A percentile compares a stretch with the other conserved stretches of the same genome.
phyloP scores from a whole-genome alignment of 108 stramenopile species.

The Nitzschia palea region DNA sequence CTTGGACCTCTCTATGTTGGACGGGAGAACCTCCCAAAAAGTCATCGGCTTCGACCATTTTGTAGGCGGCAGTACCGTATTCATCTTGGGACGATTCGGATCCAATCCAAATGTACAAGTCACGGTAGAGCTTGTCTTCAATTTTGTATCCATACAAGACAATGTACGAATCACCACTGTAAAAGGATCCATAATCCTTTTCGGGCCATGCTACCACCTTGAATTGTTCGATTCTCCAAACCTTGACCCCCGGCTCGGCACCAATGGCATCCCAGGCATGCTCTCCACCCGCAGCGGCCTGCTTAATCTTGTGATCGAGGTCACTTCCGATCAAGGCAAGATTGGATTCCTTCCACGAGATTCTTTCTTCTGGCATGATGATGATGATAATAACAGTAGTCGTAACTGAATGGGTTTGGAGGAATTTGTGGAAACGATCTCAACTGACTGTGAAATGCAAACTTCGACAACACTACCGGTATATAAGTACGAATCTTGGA shows the following conservation, averaged over 20 bases:
- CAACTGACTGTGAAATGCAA: no score
- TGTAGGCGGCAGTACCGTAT: constrained; percentile 85
- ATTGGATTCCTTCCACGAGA: constrained; percentile 44
- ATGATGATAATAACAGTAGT: not conserved
- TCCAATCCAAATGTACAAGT: constrained; percentile 88
- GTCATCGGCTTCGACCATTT: constrained; percentile 93
- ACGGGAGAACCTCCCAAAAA: constrained; percentile 76
- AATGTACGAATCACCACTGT: constrained; percentile 90
- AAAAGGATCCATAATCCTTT: constrained; percentile 75
- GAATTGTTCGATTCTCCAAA: constrained; percentile 92
- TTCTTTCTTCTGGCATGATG: constrained; percentile 24
- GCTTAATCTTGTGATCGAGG: constrained; percentile 50
- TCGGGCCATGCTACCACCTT: constrained; percentile 48
- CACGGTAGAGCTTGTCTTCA: constrained; percentile 40
- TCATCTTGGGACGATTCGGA: constrained; percentile 88
- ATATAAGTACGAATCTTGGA: no score
- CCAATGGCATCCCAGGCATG: constrained; percentile 57
- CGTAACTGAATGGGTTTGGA: not conserved
- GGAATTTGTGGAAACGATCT: no score
- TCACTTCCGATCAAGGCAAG: constrained; percentile 44
- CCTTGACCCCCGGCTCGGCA: constrained; percentile 44
- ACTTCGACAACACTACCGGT: no score
- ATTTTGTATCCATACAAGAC: constrained; percentile 53
- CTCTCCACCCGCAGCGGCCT: constrained; percentile 58
- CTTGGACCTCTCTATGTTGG: constrained; percentile 90